phyloP scores from a whole-genome alignment of 352 stramenopile species.

The Pythium diclinum region DNA sequence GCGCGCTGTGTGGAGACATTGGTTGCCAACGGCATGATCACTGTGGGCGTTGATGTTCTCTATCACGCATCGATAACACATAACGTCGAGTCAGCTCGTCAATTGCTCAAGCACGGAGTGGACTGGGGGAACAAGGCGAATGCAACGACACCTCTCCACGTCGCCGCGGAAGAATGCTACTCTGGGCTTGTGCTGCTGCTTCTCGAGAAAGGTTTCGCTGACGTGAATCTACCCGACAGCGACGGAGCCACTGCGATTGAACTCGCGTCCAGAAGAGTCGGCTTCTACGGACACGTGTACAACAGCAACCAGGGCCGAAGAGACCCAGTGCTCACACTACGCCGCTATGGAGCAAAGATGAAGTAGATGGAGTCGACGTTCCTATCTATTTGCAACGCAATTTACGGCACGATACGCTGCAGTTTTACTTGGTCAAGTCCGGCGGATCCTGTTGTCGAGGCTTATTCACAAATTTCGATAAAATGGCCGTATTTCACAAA shows the following conservation, averaged over 20 bases:
- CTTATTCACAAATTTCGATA: too few species aligned
- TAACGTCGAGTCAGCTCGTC: conserved; percentile 11
- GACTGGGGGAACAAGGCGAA: conserved; percentile 11
- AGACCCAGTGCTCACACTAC: neutral
- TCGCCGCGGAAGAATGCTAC: conserved; percentile 12
- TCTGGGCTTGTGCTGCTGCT: conserved; percentile 11
- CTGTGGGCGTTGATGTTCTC: conserved; percentile 3
- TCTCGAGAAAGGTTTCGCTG: conserved; percentile 8
- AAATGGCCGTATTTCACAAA: too few species aligned
- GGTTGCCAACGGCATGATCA: conserved; percentile 5
- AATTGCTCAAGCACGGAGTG: conserved; percentile 9
- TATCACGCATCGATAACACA: conserved; percentile 10
- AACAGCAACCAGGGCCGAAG: too few species aligned
- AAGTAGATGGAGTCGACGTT: neutral
- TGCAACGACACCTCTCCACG: conserved; percentile 8
- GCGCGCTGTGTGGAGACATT: conserved; percentile 4
- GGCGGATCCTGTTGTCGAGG: too few species aligned
- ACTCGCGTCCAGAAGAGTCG: neutral
- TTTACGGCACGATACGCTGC: neutral
- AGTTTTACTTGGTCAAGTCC: conserved; percentile 6
- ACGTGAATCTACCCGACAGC: conserved; percentile 1
- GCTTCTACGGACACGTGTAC: too few species aligned
- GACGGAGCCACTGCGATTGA: neutral
- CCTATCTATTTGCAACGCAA: neutral
- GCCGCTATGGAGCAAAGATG: neutral